Percentiles rank a stretch among this genome's conserved stretches.
phyloP scores from a whole-genome alignment of 176 grass and related monocot genomes.

The Juncus inflexus region DNA sequence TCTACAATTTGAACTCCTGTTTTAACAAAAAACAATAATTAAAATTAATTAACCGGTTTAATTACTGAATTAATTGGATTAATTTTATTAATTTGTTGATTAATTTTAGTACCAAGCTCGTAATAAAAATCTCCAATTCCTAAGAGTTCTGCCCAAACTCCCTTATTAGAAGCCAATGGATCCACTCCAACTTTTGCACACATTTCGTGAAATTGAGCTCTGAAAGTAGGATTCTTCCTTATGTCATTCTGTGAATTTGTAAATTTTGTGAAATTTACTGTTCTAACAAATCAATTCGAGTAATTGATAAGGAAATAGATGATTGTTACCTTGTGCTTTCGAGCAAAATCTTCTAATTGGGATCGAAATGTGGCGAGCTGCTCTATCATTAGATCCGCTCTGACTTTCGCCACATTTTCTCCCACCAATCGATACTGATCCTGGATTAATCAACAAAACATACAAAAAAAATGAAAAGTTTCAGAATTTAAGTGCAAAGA shows the following conservation, averaged over 20 bases:
- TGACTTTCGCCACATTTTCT: conserved; percentile 94
- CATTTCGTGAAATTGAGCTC: conserved; percentile 99
- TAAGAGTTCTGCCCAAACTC: conserved; percentile 94
- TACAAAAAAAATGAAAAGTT: conserved; percentile 1
- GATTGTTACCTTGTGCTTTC: conserved; percentile 72
- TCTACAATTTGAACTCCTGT: conserved; percentile 97
- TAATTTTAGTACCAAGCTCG: conserved; percentile 64
- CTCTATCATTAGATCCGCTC: conserved; percentile 92
- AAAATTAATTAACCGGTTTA: background rate
- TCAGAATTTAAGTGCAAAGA: background rate
- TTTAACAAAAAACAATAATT: background rate
- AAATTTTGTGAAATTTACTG: conserved; percentile 1
- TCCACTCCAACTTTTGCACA: conserved; percentile 97
- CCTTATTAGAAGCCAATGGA: conserved; percentile 89
- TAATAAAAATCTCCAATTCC: conserved; percentile 98
- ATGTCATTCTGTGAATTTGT: conserved; percentile 76
- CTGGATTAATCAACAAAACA: conserved; percentile 32
- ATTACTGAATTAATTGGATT: background rate
- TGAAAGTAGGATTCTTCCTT: conserved; percentile 85
- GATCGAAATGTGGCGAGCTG: conserved; percentile 76
- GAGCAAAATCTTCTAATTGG: conserved; percentile 86
- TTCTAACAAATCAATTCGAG: conserved; percentile 7
- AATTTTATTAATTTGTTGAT: background rate
- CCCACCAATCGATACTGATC: conserved; percentile 75
- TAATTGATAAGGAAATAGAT: background rate